phyloP scores from a whole-genome alignment of 495 filamentous ascomycete species.

The Lasiosphaeris hirsuta region DNA sequence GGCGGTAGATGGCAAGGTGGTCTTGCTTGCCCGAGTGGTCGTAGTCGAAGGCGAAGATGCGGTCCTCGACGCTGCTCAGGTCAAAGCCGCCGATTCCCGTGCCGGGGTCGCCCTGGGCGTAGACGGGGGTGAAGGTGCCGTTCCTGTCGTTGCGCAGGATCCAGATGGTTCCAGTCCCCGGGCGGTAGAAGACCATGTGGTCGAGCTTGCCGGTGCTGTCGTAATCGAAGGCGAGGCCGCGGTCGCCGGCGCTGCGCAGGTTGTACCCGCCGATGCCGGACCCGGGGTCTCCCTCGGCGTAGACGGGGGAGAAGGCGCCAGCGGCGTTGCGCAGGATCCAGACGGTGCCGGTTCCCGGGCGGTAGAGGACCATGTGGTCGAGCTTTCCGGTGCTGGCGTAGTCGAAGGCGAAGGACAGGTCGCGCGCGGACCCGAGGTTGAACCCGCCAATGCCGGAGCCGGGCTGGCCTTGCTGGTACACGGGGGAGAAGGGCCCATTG shows the following conservation, averaged over 20 bases:
- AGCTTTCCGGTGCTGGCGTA: background rate
- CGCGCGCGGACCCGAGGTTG: background rate
- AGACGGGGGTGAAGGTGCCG: no score
- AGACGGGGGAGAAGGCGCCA: no score
- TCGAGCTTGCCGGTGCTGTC: background rate
- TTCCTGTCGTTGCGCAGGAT: background rate
- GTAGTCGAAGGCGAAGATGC: constrained; percentile 3
- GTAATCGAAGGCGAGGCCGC: background rate
- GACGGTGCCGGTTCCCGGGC: background rate
- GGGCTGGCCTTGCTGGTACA: background rate
- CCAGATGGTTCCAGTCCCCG: background rate
- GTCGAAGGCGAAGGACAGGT: background rate
- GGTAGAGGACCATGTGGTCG: background rate
- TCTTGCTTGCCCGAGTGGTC: background rate
- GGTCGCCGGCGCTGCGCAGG: background rate
- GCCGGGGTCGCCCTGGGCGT: no score
- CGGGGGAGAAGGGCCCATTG: background rate
- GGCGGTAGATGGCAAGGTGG: background rate
- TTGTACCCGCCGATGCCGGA: background rate
- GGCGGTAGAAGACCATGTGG: background rate
- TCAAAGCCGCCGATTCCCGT: background rate
- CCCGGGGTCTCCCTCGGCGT: no score
- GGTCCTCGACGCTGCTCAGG: background rate
- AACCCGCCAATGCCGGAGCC: background rate
- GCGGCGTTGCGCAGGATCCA: background rate